A percentile compares a stretch with the other conserved stretches of the same genome.
Evolutionary conservation across 441 rosid species (phyloP).

Genomic region (Breynia disticha): DNA sequence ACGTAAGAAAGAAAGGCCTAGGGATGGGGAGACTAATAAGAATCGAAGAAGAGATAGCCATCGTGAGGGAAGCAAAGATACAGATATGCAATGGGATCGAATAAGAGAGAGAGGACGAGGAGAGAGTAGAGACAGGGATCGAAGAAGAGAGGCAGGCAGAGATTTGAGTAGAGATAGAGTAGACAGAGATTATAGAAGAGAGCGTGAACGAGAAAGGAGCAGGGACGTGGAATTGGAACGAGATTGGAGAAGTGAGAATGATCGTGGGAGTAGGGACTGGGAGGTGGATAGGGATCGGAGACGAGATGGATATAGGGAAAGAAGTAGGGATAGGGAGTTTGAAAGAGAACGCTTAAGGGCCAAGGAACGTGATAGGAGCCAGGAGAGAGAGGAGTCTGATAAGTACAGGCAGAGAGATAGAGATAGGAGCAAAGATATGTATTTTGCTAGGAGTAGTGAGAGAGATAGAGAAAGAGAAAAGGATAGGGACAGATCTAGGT

Average conservation of each 20-base stretch:
- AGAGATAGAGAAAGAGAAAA: conserved; percentile 29
- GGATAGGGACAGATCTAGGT: conserved; percentile 25
- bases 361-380: conserved; percentile 28
- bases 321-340: conserved; percentile 24
- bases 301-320: conserved; percentile 25
- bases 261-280: conserved; percentile 27
- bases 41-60: not conserved
- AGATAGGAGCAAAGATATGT: conserved; percentile 19
- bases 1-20: conserved; percentile 32
- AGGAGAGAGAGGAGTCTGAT: conserved; percentile 27
- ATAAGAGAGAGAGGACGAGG: conserved; percentile 33
- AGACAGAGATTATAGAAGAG: conserved; percentile 34
- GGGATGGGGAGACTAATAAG: conserved; percentile 24
- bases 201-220: conserved; percentile 34
- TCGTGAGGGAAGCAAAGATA: conserved; percentile 6
- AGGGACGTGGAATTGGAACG: conserved; percentile 22
- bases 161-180: conserved; percentile 21
- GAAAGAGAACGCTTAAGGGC: conserved; percentile 26
- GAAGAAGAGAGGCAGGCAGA: conserved; percentile 11
- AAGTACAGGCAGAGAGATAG: conserved; percentile 22
- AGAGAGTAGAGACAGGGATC: conserved; percentile 26
- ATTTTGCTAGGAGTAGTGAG: conserved; percentile 25
- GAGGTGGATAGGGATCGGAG: conserved; percentile 25
- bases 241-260: conserved; percentile 34
- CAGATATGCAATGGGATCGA: conserved; percentile 24